Conservation (phyloP, 352 stramenopile species). For the Phytopythium sindhum region DNA sequence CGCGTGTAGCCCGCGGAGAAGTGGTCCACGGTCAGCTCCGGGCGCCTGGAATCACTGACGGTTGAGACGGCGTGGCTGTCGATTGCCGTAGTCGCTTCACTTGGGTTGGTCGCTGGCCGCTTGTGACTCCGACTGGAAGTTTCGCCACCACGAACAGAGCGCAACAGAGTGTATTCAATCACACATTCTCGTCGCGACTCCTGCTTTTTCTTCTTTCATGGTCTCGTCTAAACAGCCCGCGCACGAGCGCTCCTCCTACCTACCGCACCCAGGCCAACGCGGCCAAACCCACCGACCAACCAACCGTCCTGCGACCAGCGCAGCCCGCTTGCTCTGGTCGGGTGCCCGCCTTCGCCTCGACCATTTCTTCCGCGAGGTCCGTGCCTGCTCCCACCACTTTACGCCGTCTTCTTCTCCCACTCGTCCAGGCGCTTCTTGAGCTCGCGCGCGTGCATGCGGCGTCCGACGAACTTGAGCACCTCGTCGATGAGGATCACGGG, state of each 20-base stretch:
- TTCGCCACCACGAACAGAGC: neutral
- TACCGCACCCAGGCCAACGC: neutral
- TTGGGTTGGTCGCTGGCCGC: too few relatives aligned
- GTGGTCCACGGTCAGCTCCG: too few relatives aligned
- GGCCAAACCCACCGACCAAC: neutral
- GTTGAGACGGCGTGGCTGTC: too few relatives aligned
- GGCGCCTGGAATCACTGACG: too few relatives aligned
- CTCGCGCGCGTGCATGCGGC: conserved; percentile 72
- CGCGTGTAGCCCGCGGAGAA: too few relatives aligned
- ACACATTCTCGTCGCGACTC: neutral
- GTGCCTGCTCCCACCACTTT: conserved; percentile 9
- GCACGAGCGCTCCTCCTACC: neutral
- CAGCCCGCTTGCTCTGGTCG: neutral
- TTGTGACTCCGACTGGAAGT: too few relatives aligned
- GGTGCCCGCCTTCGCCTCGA: neutral
- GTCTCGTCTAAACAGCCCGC: conserved; percentile 5
- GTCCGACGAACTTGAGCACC: conserved; percentile 91
- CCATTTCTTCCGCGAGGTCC: neutral
- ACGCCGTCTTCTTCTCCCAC: conserved; percentile 49
- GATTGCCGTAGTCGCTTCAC: too few relatives aligned
- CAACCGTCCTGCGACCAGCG: neutral
- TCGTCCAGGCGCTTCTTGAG: conserved; percentile 61
- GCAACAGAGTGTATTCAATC: neutral
- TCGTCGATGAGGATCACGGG: conserved; percentile 95
- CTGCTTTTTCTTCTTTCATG: neutral